Conservation (phyloP, 805 yeast genomes). For the Yueomyces sinensis region DNA sequence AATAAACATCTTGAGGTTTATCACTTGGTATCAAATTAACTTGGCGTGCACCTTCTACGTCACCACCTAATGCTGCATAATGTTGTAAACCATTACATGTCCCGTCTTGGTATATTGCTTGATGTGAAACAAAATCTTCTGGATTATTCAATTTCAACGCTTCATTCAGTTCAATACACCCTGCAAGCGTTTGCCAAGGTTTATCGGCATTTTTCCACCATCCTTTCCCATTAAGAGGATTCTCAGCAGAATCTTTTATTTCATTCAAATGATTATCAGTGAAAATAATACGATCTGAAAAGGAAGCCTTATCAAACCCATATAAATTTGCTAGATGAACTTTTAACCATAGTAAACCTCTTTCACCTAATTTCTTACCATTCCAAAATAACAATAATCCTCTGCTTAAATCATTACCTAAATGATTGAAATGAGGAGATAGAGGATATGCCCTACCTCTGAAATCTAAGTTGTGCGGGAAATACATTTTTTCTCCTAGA, state of each 20-base stretch:
- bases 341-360: constrained; percentile 62
- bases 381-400: constrained; percentile 65
- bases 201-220: constrained; percentile 71
- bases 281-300: constrained; percentile 47
- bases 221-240: constrained; percentile 43
- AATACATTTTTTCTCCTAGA: constrained; percentile 62
- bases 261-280: constrained; percentile 44
- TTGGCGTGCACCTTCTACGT: constrained; percentile 67
- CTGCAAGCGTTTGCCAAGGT: constrained; percentile 72
- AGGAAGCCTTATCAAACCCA: constrained; percentile 64
- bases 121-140: constrained; percentile 48
- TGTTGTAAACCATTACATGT: constrained; percentile 80
- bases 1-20: constrained; percentile 66
- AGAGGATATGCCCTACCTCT: constrained; percentile 79
- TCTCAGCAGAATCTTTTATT: constrained; percentile 42
- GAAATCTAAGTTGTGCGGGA: constrained; percentile 73
- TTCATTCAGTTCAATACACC: constrained; percentile 51
- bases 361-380: constrained; percentile 51
- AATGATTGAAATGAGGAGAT: constrained; percentile 68
- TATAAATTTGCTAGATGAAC: constrained; percentile 61
- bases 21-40: constrained; percentile 62
- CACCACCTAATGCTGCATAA: constrained; percentile 82
- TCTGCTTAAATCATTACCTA: constrained; percentile 69
- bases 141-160: constrained; percentile 56
- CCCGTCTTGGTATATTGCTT: constrained; percentile 80